Evolutionary conservation across 2,329 filamentous ascomycete genomes (phyloP), one percentile per base, ranked within the genome.

Genomic region (Endocalyx cinctus): DNA sequence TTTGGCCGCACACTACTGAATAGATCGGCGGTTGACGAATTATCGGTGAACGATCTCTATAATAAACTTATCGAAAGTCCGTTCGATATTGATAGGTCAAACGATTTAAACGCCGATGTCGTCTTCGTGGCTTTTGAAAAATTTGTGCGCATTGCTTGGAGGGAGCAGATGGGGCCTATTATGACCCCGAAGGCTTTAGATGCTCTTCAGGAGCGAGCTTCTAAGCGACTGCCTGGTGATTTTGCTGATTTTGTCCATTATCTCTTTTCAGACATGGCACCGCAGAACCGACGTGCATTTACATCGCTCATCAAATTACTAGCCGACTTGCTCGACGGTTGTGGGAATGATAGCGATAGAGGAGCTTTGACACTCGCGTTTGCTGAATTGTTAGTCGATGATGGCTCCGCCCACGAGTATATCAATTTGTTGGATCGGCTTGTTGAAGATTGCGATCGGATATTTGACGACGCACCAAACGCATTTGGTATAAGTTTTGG

Each of bases 101-200:
- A 79, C 0, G 87, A 95, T 38, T 72, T 86, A 7, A 75, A 81
- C 4, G 79, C 90, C 7, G 88, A 96, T 51, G 80, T 90, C 14
- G 73, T 97, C 5, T 94, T 96, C 53, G 84, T 85, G 17, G 84
- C 89, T 0, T 97, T 96, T 55, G 89, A 96, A 57, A 96, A 94
- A 41, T 97, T 96, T 48, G 66, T 96, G 39, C 80, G 79, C 38
- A 82, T 88, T 42, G 88, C 86, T 10, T 97, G 90, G 90, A 80
- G 76, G 38, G 84, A 90, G 45, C 82, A 87, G 48, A 88, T 96
- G 70, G 90, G 90, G 0, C 79, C 86, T 4, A 77, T 97, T 35
- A 79, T 97, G 57, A 79, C 85, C 2, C 70, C 77, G 33, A 70
- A 82, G 29, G 74, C 79, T 5, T 69, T 96, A 23, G 76, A 83